Evolutionary conservation across 768 basidiomycete species (phyloP).

Genomic region (Suillus clintonianus): DNA sequence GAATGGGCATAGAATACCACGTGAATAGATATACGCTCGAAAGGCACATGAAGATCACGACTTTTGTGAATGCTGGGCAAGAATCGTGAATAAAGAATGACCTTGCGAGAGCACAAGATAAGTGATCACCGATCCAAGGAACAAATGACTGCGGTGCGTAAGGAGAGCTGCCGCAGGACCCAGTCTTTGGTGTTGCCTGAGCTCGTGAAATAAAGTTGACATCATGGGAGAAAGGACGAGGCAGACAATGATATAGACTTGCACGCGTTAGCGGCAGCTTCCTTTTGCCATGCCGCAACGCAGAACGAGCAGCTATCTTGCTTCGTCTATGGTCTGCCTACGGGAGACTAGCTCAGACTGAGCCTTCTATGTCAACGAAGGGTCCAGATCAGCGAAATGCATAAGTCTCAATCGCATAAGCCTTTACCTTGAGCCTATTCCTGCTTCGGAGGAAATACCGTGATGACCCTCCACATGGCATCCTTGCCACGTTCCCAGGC

Average conservation of each 20-base stretch:
- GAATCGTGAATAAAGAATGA: too few relatives aligned
- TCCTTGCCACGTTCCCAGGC: slow-evolving; percentile 89
- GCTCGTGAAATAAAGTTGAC: neutral
- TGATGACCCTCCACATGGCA: slow-evolving; percentile 75
- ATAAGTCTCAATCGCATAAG: neutral
- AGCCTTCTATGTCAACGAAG: neutral
- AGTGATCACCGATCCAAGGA: neutral
- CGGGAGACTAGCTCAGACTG: neutral
- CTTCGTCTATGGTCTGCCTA: neutral
- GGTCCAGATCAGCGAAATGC: neutral
- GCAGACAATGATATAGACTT: neutral
- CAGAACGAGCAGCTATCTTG: too few relatives aligned
- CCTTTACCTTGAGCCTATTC: neutral
- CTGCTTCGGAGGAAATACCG: slow-evolving; percentile 48
- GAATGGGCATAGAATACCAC: too few relatives aligned
- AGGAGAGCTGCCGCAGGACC: neutral
- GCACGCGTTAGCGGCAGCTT: neutral
- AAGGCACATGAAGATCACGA: too few relatives aligned
- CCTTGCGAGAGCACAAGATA: too few relatives aligned
- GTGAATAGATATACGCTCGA: too few relatives aligned
- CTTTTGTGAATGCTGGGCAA: too few relatives aligned
- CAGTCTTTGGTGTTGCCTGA: neutral
- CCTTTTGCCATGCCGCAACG: neutral
- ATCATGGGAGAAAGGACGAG: neutral
- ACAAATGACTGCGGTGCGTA: neutral